A percentile compares a stretch with the other conserved stretches of the same genome.
Conservation (phyloP, 805 yeast species). For the Kluyveromyces nonfermentans region DNA sequence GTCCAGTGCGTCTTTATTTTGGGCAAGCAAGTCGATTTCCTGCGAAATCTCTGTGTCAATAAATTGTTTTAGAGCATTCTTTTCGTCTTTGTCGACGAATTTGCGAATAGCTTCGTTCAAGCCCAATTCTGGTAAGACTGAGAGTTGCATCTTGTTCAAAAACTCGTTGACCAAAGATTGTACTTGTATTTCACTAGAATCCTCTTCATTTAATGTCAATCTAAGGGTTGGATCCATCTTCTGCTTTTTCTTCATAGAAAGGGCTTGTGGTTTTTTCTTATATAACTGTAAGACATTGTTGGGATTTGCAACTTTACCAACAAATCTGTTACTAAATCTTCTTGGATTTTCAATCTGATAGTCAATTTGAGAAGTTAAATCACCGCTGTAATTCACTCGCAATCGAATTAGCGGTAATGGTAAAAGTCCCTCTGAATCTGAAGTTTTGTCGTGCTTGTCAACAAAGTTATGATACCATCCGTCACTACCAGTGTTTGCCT, state of each 20-base stretch:
- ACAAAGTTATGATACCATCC: slow-evolving; percentile 18
- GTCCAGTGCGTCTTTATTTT: slow-evolving; percentile 33
- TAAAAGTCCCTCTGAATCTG: slow-evolving; percentile 18
- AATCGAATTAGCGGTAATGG: slow-evolving; percentile 78
- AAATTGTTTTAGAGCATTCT: slow-evolving; percentile 54
- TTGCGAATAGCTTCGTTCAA: slow-evolving; percentile 62
- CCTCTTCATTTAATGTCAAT: slow-evolving; percentile 10
- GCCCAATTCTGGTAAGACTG: slow-evolving; percentile 66
- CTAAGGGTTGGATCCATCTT: slow-evolving; percentile 10
- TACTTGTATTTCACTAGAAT: slow-evolving; percentile 40
- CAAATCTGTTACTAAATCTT: slow-evolving; percentile 82
- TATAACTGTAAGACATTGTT: slow-evolving; percentile 73
- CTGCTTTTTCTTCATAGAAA: slow-evolving; percentile 8
- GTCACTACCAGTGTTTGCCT: slow-evolving; percentile 45
- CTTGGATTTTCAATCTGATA: slow-evolving; percentile 88
- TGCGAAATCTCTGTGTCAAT: slow-evolving; percentile 46
- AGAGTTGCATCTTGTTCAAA: slow-evolving; percentile 52
- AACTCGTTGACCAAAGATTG: slow-evolving; percentile 55
- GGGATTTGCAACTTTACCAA: slow-evolving; percentile 84
- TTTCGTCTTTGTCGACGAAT: slow-evolving; percentile 79
- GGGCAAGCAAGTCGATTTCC: slow-evolving; percentile 41
- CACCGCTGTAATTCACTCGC: slow-evolving; percentile 65
- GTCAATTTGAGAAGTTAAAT: slow-evolving; percentile 32
- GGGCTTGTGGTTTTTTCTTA: slow-evolving; percentile 33
- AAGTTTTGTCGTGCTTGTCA: slow-evolving; percentile 14